Percentiles rank a stretch among this genome's conserved stretches.
Evolutionary conservation across 495 filamentous ascomycete genomes (phyloP).

Genomic region (Penicillium parvum): DNA sequence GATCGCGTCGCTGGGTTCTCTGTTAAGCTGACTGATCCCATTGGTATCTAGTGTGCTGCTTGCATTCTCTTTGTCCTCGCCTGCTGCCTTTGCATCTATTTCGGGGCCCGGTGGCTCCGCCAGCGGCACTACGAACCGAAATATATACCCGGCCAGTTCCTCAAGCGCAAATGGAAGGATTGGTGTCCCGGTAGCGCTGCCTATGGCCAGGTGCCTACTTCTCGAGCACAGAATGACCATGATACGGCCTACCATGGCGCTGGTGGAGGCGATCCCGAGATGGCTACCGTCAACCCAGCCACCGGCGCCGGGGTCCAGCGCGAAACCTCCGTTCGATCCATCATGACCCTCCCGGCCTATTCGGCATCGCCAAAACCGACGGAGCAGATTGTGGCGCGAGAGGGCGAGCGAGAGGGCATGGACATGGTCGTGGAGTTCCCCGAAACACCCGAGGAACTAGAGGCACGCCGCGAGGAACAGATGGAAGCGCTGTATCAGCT

Average conservation of each 20-base stretch:
- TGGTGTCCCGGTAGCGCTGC: conserved; percentile 48
- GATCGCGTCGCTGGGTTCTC: neutral
- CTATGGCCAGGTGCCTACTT: conserved; percentile 37
- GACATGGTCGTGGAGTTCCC: conserved; percentile 86
- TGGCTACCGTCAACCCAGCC: conserved; percentile 16
- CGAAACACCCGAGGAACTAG: conserved; percentile 68
- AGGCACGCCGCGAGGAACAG: conserved; percentile 77
- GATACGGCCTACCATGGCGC: conserved; percentile 26
- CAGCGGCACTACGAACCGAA: conserved; percentile 48
- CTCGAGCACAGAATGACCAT: conserved; percentile 15
- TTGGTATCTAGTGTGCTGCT: conserved; percentile 25
- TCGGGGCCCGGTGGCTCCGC: conserved; percentile 46
- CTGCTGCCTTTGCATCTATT: conserved; percentile 39
- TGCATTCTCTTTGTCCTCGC: conserved; percentile 36
- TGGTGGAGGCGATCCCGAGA: conserved; percentile 23
- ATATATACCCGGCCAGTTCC: conserved; percentile 52
- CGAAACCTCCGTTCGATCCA: conserved; percentile 79
- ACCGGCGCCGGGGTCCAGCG: conserved; percentile 58
- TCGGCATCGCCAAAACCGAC: conserved; percentile 60
- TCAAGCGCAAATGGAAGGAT: conserved; percentile 58
- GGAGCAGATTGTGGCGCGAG: conserved; percentile 83
- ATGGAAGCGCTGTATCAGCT: conserved; percentile 94
- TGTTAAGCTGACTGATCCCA: conserved; percentile 3
- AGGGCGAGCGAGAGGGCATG: conserved; percentile 88
- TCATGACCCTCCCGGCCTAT: conserved; percentile 90